Conservation (phyloP, 768 basidiomycete species). For the Antrodiella citrinella region DNA sequence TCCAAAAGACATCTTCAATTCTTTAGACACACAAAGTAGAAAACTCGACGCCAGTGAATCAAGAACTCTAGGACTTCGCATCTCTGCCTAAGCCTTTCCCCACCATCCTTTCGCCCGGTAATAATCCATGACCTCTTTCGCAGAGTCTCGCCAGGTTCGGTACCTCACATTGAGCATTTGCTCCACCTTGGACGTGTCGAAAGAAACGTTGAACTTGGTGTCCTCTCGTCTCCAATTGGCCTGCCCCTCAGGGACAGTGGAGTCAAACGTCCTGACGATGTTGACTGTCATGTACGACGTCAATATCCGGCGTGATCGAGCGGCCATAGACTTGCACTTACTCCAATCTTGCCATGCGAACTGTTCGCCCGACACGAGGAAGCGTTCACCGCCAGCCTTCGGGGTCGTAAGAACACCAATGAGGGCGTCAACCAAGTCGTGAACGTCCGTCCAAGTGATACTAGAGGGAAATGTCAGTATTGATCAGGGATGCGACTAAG, state of each 20-base stretch:
- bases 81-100: too few relatives aligned
- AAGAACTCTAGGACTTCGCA: too few relatives aligned
- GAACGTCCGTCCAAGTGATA: neutral
- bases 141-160: slow-evolving; percentile 1
- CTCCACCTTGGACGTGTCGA: slow-evolving; percentile 8
- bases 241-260: slow-evolving; percentile 3
- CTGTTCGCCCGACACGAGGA: slow-evolving; percentile 7
- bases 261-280: slow-evolving; percentile 5
- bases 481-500: neutral
- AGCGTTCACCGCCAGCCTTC: neutral
- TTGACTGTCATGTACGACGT: slow-evolving; percentile 8
- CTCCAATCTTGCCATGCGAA: slow-evolving; percentile 13
- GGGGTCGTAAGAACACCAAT: neutral
- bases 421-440: neutral
- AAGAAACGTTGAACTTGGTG: neutral
- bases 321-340: neutral
- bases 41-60: too few relatives aligned
- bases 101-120: slow-evolving; percentile 13
- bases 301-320: too few relatives aligned
- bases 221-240: neutral
- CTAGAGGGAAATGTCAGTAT: neutral
- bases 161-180: slow-evolving; percentile 9
- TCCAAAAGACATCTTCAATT: too few relatives aligned
- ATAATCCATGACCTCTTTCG: slow-evolving; percentile 7
- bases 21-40: too few relatives aligned